Base-by-base conservation (phyloP, 1,284 basidiomycete species). In the Moniliophthora roreri region DNA sequence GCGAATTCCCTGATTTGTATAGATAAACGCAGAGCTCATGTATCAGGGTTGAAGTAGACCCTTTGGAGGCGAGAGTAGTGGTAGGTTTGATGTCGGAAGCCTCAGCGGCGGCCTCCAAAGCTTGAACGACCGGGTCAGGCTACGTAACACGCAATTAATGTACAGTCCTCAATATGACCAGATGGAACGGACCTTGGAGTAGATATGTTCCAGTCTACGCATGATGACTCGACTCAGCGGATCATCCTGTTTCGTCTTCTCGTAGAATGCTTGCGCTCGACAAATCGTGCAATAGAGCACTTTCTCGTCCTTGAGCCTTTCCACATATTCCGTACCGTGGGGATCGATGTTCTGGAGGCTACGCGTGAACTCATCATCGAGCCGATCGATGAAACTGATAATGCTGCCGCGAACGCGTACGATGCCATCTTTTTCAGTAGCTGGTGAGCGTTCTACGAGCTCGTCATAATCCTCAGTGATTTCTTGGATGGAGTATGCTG, bases 291-390 rank as follows among this genome's bases (percentile, higher is more conserved):
- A 84, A 73, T 99, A 99, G 32, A 99, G 82, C 34, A 88, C 86
- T 66, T 95, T 93, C 76, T 99, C 97, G 69, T 98, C 95, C 73
- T 94, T 91, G 53, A 98, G 76, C 50, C 95, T 83, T 66, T 98
- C 96, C 51, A 99, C 91, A 69, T 99, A 99, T 72, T 99, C 97
- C 48, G 93, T 93, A 4, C 97, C 94, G 69, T 99, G 97, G 13
- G 97, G 96, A 67, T 99, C 97, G 61, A 98, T 95, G 69, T 98
- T 94, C 80, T 99, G 97, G 50, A 99, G 75, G 65, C 93, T 96
- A 72, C 93, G 93, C 49, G 94, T 98, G 72, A 99, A 99, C 74
- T 99, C 97, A 65, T 99, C 97, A 70, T 99, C 97, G 50, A 99
- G 76, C 54, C 96, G 88, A 71, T 99, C 97, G 48, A 99, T 82